Conservation (phyloP, 2,329 filamentous ascomycete genomes). For the Aspergillus sp. region DNA sequence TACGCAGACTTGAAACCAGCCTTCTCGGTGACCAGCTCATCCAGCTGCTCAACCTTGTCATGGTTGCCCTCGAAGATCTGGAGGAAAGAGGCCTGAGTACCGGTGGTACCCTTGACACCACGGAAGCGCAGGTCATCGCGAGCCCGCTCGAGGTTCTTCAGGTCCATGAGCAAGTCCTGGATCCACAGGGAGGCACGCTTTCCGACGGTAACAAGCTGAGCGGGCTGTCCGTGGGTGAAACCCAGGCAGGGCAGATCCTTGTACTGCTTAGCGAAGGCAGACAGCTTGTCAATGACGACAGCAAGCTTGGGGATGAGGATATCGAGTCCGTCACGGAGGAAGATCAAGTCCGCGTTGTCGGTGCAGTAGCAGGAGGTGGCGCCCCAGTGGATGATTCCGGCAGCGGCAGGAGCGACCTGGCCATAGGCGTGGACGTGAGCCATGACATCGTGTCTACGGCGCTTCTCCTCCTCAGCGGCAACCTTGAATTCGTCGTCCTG, state of each 20-base stretch:
- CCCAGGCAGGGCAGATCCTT: conserved; percentile 72
- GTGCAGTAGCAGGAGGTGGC: conserved; percentile 62
- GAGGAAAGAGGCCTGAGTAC: conserved; percentile 77
- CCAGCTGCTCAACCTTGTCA: conserved; percentile 62
- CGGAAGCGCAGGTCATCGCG: conserved; percentile 72
- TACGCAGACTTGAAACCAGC: conserved; percentile 65
- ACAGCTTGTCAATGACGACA: conserved; percentile 74
- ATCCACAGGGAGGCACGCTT: conserved; percentile 70
- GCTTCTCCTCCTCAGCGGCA: conserved; percentile 75
- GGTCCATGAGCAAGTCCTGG: conserved; percentile 74
- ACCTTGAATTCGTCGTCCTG: conserved; percentile 77
- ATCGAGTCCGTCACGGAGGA: conserved; percentile 73
- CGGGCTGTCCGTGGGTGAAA: conserved; percentile 68
- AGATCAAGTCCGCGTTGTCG: conserved; percentile 76
- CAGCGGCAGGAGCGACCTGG: conserved; percentile 70
- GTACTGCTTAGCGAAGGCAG: conserved; percentile 70
- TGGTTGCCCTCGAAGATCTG: conserved; percentile 66
- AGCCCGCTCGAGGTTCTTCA: conserved; percentile 70
- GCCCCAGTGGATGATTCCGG: conserved; percentile 80
- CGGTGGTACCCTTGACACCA: conserved; percentile 71
- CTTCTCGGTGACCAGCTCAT: conserved; percentile 66
- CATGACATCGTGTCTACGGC: conserved; percentile 66
- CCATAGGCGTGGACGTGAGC: conserved; percentile 75
- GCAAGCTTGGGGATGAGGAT: conserved; percentile 77
- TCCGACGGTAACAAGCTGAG: conserved; percentile 67